Base-by-base conservation (phyloP, 306 rosid species). In the Acacia melanoxylon region DNA sequence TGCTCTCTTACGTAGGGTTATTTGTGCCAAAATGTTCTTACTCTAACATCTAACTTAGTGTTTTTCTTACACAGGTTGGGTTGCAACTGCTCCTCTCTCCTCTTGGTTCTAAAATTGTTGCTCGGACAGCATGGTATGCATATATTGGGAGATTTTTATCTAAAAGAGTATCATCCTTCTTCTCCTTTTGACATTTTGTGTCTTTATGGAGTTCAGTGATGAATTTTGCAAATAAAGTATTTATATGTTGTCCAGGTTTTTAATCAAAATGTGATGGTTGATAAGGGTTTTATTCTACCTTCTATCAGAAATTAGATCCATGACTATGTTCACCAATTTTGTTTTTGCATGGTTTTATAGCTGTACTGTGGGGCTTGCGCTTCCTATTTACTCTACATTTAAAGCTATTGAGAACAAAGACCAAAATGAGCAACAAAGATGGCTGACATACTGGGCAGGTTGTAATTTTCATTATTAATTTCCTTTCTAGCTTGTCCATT, bases 361-460 rank as follows among this genome's bases (percentile, higher is more conserved):
- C 75, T 90, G 91, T 84, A 85, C 90, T 81, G 83, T 81, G 46
- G 91, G 90, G 48, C 74, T 86, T 56, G 90, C 41, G 58, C 83
- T 90, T 35, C 93, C 93, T 29, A 86, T 90, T 46, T 90, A 85
- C 85, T 88, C 85, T 10, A 88, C 93, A 10, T 88, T 90, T 63
- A 90, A 90, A 82, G 93, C 91, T 56, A 85, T 90, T 52, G 93
- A 90, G 89, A 78, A 73, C 68, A 83, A 85, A 81, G 88, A 88
- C 62, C 85, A 51, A 46, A 27, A 41, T 46, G 88, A 90, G 62
- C 91, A 88, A 48, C 88, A 88, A 24, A 85, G 80, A 45, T 85
- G 89, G 89, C 90, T 88, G 8, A 74, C 80, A 15, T 90, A 90
- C 80, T 90, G 93, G 91, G 89, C 91, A 85, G 91, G 93, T 88